These are phyloP conservation scores for Hymenoscyphus salicellus DNA, from an alignment of 2,329 filamentous ascomycete genomes.

Conservation along the genomic window DNA sequence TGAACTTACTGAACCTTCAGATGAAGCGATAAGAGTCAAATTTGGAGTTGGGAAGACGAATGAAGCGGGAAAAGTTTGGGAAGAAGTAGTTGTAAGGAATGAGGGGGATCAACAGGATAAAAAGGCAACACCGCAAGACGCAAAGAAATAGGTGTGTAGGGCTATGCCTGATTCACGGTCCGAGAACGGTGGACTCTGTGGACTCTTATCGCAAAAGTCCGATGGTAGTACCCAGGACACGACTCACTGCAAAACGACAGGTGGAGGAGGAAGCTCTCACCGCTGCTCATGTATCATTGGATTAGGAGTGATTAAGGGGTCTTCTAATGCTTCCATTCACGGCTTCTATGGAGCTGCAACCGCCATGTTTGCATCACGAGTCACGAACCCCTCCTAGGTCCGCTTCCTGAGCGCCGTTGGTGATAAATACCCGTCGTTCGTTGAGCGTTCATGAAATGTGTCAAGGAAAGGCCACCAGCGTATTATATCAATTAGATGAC, in stretches of 20 bases:
- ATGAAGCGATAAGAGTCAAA: constrained; percentile 22
- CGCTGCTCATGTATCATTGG: neutral
- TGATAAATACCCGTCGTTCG: neutral
- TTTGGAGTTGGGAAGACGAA: constrained; percentile 4
- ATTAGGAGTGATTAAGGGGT: neutral
- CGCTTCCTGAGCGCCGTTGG: neutral
- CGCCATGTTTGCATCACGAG: constrained; percentile 1
- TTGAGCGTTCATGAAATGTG: neutral
- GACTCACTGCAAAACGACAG: constrained; percentile 1
- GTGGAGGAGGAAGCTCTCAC: neutral
- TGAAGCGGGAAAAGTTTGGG: neutral
- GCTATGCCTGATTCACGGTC: constrained; percentile 3
- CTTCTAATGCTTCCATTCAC: neutral
- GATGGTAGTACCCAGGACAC: constrained; percentile 1
- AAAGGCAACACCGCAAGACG: constrained; percentile 16
- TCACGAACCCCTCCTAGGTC: neutral
- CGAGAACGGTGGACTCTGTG: neutral
- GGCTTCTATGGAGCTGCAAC: neutral
- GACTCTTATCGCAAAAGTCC: constrained; percentile 1
- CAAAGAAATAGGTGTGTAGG: constrained; percentile 16
- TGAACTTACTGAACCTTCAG: neutral
- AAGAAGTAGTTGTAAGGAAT: neutral
- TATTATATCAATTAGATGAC: neutral
- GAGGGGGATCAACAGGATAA: constrained; percentile 1
- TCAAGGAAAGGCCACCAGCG: neutral